Evolutionary conservation across 23 red algal genomes (phyloP).

Genomic region (Chondrus crispus): DNA sequence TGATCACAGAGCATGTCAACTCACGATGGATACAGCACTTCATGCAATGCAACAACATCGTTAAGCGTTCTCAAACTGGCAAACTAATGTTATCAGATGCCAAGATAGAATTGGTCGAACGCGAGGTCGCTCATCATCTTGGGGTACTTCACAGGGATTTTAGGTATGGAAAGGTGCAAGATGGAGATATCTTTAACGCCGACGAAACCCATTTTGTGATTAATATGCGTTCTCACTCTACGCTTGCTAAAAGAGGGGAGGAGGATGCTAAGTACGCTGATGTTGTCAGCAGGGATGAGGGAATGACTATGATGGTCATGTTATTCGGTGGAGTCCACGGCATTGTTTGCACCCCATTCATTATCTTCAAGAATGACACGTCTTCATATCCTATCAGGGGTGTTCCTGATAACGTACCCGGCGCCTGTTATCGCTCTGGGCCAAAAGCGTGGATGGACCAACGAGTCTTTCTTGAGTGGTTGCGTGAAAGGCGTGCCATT

Average conservation of each 20-base stretch:
- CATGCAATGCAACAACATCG: not conserved
- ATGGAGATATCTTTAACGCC: not conserved
- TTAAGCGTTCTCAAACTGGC: not conserved
- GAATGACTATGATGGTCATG: not conserved
- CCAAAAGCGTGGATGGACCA: not conserved
- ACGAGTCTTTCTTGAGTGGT: not conserved
- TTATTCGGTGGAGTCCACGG: not conserved
- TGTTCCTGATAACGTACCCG: not conserved
- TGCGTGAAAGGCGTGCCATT: not conserved
- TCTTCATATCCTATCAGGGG: not conserved
- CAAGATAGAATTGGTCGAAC: not conserved
- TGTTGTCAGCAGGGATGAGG: not conserved
- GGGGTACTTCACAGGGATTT: not conserved
- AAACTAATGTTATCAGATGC: not conserved
- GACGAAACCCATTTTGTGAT: not conserved
- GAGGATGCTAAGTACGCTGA: not conserved
- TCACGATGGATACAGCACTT: not conserved
- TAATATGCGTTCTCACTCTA: not conserved
- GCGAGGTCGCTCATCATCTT: not conserved
- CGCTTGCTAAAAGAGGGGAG: not conserved
- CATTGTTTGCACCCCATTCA: not conserved
- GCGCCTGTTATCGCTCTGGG: not conserved
- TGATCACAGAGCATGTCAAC: not conserved
- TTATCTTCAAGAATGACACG: not conserved
- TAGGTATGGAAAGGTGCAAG: not conserved